Conservation (phyloP, 768 basidiomycete species). For the Lactifluus hygrophoroides region DNA sequence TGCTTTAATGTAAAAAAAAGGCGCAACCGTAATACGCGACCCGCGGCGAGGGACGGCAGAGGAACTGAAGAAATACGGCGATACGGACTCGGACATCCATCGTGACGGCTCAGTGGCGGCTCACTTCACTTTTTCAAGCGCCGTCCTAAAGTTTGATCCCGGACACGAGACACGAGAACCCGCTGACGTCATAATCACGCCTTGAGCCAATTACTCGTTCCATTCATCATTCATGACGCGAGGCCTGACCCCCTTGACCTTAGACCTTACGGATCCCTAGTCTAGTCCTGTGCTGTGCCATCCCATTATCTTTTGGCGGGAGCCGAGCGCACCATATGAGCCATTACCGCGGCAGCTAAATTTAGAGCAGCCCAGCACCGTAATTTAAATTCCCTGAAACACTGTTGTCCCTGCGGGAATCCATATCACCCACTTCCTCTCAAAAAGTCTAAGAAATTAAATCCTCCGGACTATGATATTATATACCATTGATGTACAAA, state of each 20-base stretch:
- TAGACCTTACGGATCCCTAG: too few species aligned
- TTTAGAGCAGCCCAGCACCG: neutral
- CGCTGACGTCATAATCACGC: slow-evolving; percentile 13
- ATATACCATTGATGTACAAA: neutral
- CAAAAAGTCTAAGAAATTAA: neutral
- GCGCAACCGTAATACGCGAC: neutral
- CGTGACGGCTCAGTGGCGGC: neutral
- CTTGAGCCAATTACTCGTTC: slow-evolving; percentile 1
- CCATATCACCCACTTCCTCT: neutral
- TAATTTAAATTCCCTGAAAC: neutral
- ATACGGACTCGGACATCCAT: neutral
- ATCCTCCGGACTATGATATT: neutral
- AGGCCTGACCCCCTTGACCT: too few species aligned
- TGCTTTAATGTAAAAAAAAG: neutral
- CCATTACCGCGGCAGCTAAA: slow-evolving; percentile 8
- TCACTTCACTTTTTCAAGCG: slow-evolving; percentile 7
- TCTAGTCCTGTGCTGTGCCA: neutral
- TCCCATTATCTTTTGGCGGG: neutral
- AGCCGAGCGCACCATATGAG: neutral
- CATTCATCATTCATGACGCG: too few species aligned
- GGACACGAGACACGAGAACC: neutral
- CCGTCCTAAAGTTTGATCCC: slow-evolving; percentile 13
- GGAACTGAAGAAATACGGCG: neutral
- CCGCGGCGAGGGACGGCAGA: slow-evolving; percentile 3
- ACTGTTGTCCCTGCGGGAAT: neutral